Base-by-base conservation (phyloP, 2,329 filamentous ascomycete species). In the Tetracladium maxilliforme region DNA sequence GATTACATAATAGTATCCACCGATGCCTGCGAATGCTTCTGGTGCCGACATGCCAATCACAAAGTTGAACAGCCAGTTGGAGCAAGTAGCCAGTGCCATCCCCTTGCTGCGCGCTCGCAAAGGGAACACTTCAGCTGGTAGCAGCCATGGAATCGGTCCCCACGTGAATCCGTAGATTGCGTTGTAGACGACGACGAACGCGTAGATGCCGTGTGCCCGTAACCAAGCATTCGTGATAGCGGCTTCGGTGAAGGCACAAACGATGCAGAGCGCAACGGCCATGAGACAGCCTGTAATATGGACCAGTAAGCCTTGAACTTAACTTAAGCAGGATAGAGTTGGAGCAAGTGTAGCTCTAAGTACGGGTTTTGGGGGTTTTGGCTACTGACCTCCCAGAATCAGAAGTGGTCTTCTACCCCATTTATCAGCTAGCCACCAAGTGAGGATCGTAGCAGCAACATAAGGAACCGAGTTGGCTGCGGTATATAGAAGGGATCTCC, bases 1-100 rank as follows among this genome's bases (percentile, higher is more conserved):
- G 15, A 56, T 36, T 3, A 54, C 29, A 29, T 56, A 56, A 29
- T 49, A 55, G 33, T 54, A 54, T 4, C 50, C 51, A n/a, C 44
- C 39, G 11, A 56, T 54, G 0, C 49, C 47, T 4, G 44, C 39
- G 28, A 56, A 56, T 9, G 52, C 50, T 25, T 52, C 49, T 0
- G 53, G 51, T 1, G 52, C 51, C 5, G 51, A 48, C 50, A 56
- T 54, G 17, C 44, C 44, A 16, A 48, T 49, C 25, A 48, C 42
- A 21, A 33, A 30, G 15, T 31, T 42, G 29, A 41, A 41, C 27
- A 38, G 35, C 50, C 50, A 54, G 24, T 52, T 54, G 20, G 39
- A 44, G 7, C 39, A 47, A 1, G 49, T 53, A 7, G 48, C 44
- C 8, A 52, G 33, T 7, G 49, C 48, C 49, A 52, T 51, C 3